Conservation (phyloP, 768 basidiomycete species). For the Hygrocybe punicea region DNA sequence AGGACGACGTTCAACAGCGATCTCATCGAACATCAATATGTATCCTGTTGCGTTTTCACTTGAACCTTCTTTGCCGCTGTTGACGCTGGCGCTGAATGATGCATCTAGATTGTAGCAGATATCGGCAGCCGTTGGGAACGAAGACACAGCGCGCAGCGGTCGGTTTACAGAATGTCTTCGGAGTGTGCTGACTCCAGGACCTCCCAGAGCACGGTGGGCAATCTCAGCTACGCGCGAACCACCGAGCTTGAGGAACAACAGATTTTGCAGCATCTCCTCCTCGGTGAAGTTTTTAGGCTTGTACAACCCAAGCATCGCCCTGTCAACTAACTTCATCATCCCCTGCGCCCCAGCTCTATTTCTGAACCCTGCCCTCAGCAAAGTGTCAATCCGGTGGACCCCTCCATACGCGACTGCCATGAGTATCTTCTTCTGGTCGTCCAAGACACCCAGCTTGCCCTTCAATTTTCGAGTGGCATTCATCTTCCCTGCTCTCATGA, state of each 20-base stretch:
- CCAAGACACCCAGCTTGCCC: conserved; percentile 5
- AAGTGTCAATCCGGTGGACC: conserved; percentile 14
- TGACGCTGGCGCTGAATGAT: not conserved
- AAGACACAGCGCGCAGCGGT: too few species aligned
- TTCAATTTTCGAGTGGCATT: conserved; percentile 11
- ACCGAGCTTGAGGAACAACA: too few species aligned
- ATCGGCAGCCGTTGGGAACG: conserved; percentile 12
- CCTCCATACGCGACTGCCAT: conserved; percentile 23
- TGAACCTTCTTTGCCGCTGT: not conserved
- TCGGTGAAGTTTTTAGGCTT: too few species aligned
- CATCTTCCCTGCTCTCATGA: conserved; percentile 10
- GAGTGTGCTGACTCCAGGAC: too few species aligned
- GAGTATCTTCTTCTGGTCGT: conserved; percentile 20
- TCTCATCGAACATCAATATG: too few species aligned
- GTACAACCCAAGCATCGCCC: too few species aligned
- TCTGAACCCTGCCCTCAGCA: conserved; percentile 14
- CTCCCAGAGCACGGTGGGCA: too few species aligned
- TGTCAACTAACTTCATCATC: conserved; percentile 15
- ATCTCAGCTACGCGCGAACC: too few species aligned
- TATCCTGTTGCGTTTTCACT: not conserved
- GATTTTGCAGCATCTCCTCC: too few species aligned
- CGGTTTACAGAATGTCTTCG: too few species aligned
- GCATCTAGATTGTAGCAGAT: conserved; percentile 1
- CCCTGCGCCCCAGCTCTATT: conserved; percentile 13
- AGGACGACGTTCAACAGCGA: too few species aligned